A percentile compares a stretch with the other conserved stretches of the same genome.
Conservation (phyloP, 768 basidiomycete genomes). For the Gloeopeniophorella convolvens region DNA sequence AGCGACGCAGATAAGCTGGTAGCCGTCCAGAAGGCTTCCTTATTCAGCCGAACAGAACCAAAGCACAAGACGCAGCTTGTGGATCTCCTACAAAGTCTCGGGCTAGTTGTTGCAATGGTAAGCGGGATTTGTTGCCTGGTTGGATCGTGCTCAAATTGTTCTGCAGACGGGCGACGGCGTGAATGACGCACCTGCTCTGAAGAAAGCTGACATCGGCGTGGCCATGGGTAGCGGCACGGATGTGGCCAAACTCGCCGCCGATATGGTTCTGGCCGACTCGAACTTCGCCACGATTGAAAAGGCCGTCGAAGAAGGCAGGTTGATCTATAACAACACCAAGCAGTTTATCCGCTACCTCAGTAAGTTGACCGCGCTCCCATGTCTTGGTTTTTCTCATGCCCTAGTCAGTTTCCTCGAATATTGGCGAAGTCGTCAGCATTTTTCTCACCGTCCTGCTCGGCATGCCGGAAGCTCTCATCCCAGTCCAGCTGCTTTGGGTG, state of each 20-base stretch:
- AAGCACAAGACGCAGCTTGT: slow-evolving; percentile 93
- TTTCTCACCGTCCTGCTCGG: slow-evolving; percentile 95
- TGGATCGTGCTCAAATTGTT: slow-evolving; percentile 16
- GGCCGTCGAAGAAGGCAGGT: slow-evolving; percentile 94
- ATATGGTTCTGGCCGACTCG: slow-evolving; percentile 96
- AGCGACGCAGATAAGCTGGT: slow-evolving; percentile 72
- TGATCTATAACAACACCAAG: slow-evolving; percentile 99
- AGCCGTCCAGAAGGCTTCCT: slow-evolving; percentile 80
- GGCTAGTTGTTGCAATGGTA: slow-evolving; percentile 94
- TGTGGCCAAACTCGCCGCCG: slow-evolving; percentile 95
- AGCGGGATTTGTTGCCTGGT: slow-evolving; percentile 21
- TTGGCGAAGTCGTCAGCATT: slow-evolving; percentile 95
- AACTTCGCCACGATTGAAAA: slow-evolving; percentile 97
- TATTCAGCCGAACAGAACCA: slow-evolving; percentile 94
- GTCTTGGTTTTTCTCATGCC: slow-evolving; percentile 9
- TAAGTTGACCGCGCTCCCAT: slow-evolving; percentile 33
- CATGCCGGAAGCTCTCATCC: slow-evolving; percentile 99
- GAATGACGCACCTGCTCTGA: slow-evolving; percentile 95
- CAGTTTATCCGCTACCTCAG: slow-evolving; percentile 99
- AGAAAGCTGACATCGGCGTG: slow-evolving; percentile 96
- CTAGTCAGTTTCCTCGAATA: slow-evolving; percentile 80
- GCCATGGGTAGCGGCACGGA: slow-evolving; percentile 99
- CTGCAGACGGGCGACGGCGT: slow-evolving; percentile 90
- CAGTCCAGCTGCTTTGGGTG: slow-evolving; percentile 97
- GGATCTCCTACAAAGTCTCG: slow-evolving; percentile 85